Conservation (phyloP, 2,329 filamentous ascomycete genomes). For the Talaromyces sp. region DNA sequence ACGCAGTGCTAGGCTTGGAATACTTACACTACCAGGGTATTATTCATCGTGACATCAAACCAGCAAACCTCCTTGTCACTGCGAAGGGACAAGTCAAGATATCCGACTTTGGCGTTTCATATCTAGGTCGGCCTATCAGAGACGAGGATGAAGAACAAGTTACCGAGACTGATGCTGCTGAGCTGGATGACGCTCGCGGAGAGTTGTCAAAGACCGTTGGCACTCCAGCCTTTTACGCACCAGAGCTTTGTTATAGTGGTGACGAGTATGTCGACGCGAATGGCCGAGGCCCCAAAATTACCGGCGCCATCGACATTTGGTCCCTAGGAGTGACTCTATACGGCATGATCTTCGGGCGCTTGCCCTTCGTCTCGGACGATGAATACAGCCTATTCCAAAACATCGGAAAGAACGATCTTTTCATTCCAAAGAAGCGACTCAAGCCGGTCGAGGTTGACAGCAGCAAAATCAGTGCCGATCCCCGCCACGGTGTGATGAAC, state of each 20-base stretch:
- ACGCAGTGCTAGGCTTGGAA: conserved; percentile 88
- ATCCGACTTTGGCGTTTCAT: conserved; percentile 97
- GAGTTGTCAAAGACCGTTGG: conserved; percentile 98
- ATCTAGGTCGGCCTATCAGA: conserved; percentile 82
- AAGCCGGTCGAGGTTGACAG: conserved; percentile 58
- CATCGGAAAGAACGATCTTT: conserved; percentile 89
- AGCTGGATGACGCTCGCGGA: conserved; percentile 79
- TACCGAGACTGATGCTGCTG: conserved; percentile 77
- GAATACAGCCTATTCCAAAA: conserved; percentile 88
- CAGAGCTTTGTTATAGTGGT: conserved; percentile 90
- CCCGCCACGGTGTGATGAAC: conserved; percentile 46
- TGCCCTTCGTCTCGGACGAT: conserved; percentile 88
- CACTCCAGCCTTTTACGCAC: conserved; percentile 95
- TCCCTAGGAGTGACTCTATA: conserved; percentile 94
- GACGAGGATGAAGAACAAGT: conserved; percentile 75
- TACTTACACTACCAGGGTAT: conserved; percentile 88
- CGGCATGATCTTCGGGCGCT: conserved; percentile 87
- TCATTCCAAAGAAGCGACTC: conserved; percentile 79
- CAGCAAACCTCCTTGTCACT: conserved; percentile 86
- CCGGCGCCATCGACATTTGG: conserved; percentile 95
- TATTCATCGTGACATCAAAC: conserved; percentile 80
- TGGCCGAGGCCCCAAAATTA: conserved; percentile 66
- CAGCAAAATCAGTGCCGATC: conserved; percentile 3
- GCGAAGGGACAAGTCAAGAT: conserved; percentile 87
- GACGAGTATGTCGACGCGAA: conserved; percentile 54